Base-by-base conservation (phyloP, 306 rosid species). In the Dryas drummondii region DNA sequence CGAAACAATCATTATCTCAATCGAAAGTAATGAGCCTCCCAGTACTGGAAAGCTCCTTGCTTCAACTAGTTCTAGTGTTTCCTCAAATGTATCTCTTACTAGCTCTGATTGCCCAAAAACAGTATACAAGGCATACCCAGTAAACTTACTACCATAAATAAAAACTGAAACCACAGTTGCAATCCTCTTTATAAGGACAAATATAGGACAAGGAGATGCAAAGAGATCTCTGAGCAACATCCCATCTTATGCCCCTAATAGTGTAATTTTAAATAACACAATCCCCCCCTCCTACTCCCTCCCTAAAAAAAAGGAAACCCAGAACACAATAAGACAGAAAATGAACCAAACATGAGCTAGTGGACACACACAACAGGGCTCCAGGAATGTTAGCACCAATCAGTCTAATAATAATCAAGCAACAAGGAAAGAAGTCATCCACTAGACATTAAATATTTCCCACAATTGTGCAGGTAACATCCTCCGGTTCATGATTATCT, bases 401-500 rank as follows among this genome's bases (percentile, higher is more conserved):
- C 50, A 59, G 56, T 56, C 59, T 2, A 10, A 32, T 32, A 32
- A 32, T 32, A 32, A 32, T 32, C 37, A 32, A 32, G 37, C 37
- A 32, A 32, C 37, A 59, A 56, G 48, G 68, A 68, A 69, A 66
- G 27, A 52, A 9, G 63, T 55, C 44, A 76, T 37, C 67, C 49
- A 26, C 56, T 26, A 3, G 53, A 56, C 26, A 66, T 51, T 45
- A 57, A 47, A 48, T 37, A 32, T 64, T 64, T 53, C 27, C 15
- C 47, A 67, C 47, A 52, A 76, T 53, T 66, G 78, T 50, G 72
- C 61, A 71, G 62, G 63, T 66, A 66, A 77, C 62, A 82, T 63
- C 79, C 66, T 78, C 78, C 79, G 75, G 69, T 81, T 48, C 66
- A 54, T 52, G 75, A 71, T 51, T 74, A 76, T 74, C 52, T 75